A percentile compares a stretch with the other conserved stretches of the same genome.
Conservation (phyloP, 78 protist genomes). For the Pigoraptor vietnamica region DNA sequence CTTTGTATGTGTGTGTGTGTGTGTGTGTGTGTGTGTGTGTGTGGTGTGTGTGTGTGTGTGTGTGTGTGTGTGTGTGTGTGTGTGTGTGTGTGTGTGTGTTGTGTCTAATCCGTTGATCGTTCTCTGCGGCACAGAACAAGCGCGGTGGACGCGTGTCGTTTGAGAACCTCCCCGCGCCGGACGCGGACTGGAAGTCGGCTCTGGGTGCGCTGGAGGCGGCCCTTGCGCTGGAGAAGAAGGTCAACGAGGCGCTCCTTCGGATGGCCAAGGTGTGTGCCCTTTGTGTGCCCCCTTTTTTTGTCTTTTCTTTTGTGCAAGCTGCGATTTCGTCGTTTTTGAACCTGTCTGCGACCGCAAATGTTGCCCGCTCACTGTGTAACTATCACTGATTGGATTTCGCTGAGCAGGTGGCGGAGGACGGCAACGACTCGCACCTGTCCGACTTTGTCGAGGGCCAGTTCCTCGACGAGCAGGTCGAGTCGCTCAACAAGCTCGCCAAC, state of each 20-base stretch:
- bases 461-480: conserved; percentile 42
- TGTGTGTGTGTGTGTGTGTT: no score
- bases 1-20: no score
- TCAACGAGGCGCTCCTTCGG: conserved; percentile 18
- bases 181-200: conserved; percentile 6
- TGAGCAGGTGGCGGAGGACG: conserved; percentile 11
- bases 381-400: neutral
- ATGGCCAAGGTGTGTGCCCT: conserved; percentile 2
- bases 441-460: conserved; percentile 34
- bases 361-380: neutral
- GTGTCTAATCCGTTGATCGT: no score
- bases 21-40: no score
- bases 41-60: no score
- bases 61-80: no score
- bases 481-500: conserved; percentile 35
- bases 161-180: neutral
- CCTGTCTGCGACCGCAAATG: no score
- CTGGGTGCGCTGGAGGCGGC: conserved; percentile 27
- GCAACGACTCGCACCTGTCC: conserved; percentile 32
- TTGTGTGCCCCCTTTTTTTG: neutral
- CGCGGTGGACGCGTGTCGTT: conserved; percentile 20
- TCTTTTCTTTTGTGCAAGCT: neutral
- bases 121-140: neutral
- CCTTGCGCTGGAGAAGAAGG: conserved; percentile 22
- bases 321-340: no score